Evolutionary conservation across 176 grass and related monocot genomes (phyloP).

Genomic region (Oryza officinalis): DNA sequence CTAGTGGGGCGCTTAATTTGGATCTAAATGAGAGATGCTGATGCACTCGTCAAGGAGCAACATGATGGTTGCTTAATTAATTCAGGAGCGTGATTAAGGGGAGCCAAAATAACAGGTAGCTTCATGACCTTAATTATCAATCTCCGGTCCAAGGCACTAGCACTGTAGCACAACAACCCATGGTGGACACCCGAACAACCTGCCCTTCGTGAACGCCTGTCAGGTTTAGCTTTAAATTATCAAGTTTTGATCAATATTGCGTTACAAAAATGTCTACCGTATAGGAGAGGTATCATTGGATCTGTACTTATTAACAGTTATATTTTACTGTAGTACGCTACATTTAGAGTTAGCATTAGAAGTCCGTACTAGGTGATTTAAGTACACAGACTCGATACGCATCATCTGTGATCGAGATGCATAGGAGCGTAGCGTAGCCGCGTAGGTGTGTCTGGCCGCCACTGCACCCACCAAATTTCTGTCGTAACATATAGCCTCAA

Average conservation of each 20-base stretch:
- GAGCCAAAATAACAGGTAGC: background rate
- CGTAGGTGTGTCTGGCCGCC: background rate
- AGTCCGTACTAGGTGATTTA: too few relatives aligned
- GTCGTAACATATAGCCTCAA: background rate
- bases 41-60: background rate
- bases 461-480: background rate
- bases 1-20: background rate
- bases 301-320: too few relatives aligned
- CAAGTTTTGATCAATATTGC: too few relatives aligned
- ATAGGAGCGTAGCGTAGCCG: too few relatives aligned
- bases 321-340: background rate
- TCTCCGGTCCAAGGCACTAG: background rate
- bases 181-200: background rate
- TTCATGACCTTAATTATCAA: background rate
- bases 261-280: background rate
- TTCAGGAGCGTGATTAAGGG: background rate
- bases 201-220: too few relatives aligned
- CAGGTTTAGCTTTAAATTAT: too few relatives aligned
- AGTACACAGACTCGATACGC: too few relatives aligned
- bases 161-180: background rate
- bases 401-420: too few relatives aligned
- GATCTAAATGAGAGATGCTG: background rate
- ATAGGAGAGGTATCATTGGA: too few relatives aligned
- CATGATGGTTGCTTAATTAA: conserved; percentile 3
- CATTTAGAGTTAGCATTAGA: background rate